phyloP scores from a whole-genome alignment of 1,284 basidiomycete genomes.

The Cutaneotrichosporon dermatis region DNA sequence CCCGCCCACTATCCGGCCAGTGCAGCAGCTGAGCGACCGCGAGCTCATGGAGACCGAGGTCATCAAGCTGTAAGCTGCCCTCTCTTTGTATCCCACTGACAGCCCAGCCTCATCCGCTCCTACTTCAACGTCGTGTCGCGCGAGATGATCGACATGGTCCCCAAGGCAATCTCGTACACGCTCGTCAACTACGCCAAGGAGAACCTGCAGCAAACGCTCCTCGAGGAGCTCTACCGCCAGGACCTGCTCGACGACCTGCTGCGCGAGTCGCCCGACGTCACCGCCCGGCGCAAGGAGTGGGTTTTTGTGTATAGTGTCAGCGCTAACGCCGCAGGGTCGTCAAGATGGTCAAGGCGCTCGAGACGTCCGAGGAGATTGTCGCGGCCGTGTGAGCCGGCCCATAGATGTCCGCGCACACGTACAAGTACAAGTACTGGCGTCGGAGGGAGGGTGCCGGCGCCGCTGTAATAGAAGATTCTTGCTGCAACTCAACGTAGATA shows the following conservation, averaged over 20 bases:
- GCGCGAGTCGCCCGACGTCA: conserved; percentile 67
- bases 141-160: conserved; percentile 99
- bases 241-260: conserved; percentile 86
- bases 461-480: not conserved
- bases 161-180: conserved; percentile 91
- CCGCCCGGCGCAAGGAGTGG: conserved; percentile 34
- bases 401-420: too few species aligned
- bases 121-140: conserved; percentile 98
- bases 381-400: conserved; percentile 7
- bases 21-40: conserved; percentile 72
- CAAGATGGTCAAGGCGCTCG: conserved; percentile 10
- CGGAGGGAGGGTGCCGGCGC: too few species aligned
- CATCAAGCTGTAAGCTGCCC: conserved; percentile 69
- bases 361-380: conserved; percentile 10
- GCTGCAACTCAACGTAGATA: not conserved
- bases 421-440: not conserved
- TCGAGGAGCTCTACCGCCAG: conserved; percentile 55
- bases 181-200: conserved; percentile 91
- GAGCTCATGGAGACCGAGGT: conserved; percentile 99
- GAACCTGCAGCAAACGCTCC: conserved; percentile 31
- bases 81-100: too few species aligned
- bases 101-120: conserved; percentile 69
- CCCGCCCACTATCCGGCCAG: conserved; percentile 84
- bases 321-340: not conserved
- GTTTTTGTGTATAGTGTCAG: too few species aligned